These are phyloP conservation scores for Aphanomyces invadans DNA, from an alignment of 352 stramenopile genomes.

Conservation along the genomic window DNA sequence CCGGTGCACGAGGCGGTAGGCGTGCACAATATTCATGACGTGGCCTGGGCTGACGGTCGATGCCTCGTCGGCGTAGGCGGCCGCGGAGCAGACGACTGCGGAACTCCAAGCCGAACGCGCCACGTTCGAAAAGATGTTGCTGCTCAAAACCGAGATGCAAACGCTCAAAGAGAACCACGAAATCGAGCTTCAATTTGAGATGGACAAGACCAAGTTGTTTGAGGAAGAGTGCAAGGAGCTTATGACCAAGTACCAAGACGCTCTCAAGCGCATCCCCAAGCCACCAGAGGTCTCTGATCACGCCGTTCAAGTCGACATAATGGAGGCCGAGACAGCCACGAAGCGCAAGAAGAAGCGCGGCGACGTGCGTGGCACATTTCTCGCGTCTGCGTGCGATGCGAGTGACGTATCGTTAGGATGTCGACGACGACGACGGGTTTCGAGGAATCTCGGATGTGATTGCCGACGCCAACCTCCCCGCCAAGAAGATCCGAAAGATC, in stretches of 20 bases:
- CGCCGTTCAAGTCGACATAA: not conserved
- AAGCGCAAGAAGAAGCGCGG: slow-evolving; percentile 17
- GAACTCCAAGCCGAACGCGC: slow-evolving; percentile 15
- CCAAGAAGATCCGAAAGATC: slow-evolving; percentile 68
- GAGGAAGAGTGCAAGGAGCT: slow-evolving; percentile 21
- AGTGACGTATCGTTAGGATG: too few relatives aligned
- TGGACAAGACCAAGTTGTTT: slow-evolving; percentile 13
- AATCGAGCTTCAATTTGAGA: slow-evolving; percentile 11
- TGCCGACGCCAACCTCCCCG: slow-evolving; percentile 58
- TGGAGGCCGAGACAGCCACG: not conserved
- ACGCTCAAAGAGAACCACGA: slow-evolving; percentile 18
- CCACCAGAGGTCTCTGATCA: not conserved
- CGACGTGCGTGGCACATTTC: not conserved
- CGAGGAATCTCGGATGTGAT: slow-evolving; percentile 65
- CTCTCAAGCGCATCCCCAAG: slow-evolving; percentile 5
- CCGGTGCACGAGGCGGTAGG: too few relatives aligned
- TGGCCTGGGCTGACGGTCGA: too few relatives aligned
- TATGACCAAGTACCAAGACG: slow-evolving; percentile 11
- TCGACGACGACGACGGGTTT: not conserved
- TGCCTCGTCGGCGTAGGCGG: too few relatives aligned
- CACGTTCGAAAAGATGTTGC: slow-evolving; percentile 19
- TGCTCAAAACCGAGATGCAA: slow-evolving; percentile 13
- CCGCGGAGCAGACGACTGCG: too few relatives aligned
- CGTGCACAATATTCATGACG: too few relatives aligned
- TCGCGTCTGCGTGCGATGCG: too few relatives aligned